Evolutionary conservation across 202 grass and related monocot species (phyloP).

Genomic region (Digitaria exilis): DNA sequence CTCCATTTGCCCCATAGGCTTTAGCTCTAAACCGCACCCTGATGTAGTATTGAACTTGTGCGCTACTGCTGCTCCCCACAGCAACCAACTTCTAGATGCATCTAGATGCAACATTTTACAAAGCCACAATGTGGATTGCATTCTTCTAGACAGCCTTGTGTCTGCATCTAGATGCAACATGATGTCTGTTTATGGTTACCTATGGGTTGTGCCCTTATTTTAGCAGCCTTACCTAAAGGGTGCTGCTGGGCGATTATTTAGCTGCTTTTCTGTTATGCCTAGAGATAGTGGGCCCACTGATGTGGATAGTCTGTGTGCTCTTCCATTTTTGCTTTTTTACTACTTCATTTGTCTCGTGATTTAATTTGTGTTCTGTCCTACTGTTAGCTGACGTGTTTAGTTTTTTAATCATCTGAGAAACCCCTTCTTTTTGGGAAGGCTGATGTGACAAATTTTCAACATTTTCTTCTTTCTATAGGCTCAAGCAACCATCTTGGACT

Average conservation of each 20-base stretch:
- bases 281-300: background rate
- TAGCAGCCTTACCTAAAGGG: background rate
- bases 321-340: background rate
- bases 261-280: background rate
- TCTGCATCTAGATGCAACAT: background rate
- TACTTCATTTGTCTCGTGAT: background rate
- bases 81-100: too few species aligned
- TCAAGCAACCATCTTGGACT: conserved; percentile 80
- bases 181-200: background rate
- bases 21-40: conserved; percentile 15
- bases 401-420: background rate
- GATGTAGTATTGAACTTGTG: background rate
- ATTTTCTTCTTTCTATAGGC: conserved; percentile 47
- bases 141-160: too few species aligned
- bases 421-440: background rate
- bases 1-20: background rate
- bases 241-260: background rate
- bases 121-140: too few species aligned
- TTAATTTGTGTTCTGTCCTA: background rate
- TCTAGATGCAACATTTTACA: too few species aligned
- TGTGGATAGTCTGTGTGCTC: background rate
- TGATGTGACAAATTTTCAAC: background rate
- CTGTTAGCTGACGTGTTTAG: conserved; percentile 2
- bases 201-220: background rate
- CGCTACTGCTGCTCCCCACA: background rate